Percentiles rank a stretch among this genome's conserved stretches.
Conservation (phyloP, 2,329 filamentous ascomycete species). For the Emergomyces orientalis region DNA sequence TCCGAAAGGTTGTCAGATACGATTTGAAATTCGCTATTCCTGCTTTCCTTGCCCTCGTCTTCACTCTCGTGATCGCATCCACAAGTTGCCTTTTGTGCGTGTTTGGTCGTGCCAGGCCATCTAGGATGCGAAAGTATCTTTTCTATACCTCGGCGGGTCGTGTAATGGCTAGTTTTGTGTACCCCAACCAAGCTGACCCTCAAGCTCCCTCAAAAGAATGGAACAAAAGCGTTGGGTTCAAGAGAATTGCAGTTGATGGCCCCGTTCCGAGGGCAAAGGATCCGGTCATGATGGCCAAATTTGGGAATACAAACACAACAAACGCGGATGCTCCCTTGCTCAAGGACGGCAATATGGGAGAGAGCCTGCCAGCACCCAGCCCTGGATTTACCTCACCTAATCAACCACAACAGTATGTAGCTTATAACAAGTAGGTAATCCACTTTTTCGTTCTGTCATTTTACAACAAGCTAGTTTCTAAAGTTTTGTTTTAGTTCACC, state of each 20-base stretch:
- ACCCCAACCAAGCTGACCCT: constrained; percentile 11
- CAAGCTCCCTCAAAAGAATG: constrained; percentile 13
- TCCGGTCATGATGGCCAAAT: constrained; percentile 9
- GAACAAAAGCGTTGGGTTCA: constrained; percentile 10
- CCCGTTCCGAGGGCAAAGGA: constrained; percentile 10
- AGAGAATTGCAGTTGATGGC: constrained; percentile 9
- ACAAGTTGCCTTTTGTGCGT: constrained; percentile 24
- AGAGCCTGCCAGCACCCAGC: not conserved
- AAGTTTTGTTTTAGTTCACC: not conserved
- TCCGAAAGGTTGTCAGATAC: constrained; percentile 12
- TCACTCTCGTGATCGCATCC: constrained; percentile 41
- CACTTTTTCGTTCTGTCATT: not conserved
- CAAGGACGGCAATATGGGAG: constrained; percentile 8
- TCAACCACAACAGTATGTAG: not conserved
- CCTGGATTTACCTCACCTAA: not conserved
- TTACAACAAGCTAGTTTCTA: not conserved
- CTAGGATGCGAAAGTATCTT: constrained; percentile 12
- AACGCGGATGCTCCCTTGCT: constrained; percentile 17
- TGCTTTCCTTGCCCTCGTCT: constrained; percentile 42
- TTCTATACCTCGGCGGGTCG: constrained; percentile 14
- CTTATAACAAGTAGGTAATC: constrained; percentile 3
- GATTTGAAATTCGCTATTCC: constrained; percentile 21
- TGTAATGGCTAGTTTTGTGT: constrained; percentile 14
- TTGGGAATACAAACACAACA: constrained; percentile 9
- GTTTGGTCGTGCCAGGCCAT: constrained; percentile 13